These are phyloP conservation scores for Vanrija sp. DNA, from an alignment of 1,284 basidiomycete species.

Conservation along the genomic window DNA sequence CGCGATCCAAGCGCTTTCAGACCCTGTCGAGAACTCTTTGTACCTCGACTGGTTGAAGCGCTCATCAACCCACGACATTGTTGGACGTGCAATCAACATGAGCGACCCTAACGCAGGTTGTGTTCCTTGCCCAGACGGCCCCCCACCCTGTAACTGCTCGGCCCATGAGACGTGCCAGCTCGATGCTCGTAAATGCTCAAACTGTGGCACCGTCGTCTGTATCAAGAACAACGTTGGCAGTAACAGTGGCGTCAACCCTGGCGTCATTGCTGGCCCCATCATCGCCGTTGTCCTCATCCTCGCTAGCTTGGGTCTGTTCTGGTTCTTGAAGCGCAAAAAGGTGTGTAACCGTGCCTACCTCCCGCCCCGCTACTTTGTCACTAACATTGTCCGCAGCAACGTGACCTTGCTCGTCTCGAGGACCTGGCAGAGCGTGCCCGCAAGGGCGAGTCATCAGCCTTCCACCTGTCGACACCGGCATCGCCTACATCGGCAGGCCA, in stretches of 20 bases:
- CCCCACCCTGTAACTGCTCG: slow-evolving; percentile 34
- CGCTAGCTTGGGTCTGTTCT: slow-evolving; percentile 41
- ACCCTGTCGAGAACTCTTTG: too few relatives aligned
- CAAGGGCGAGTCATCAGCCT: slow-evolving; percentile 45
- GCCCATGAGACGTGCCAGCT: slow-evolving; percentile 38
- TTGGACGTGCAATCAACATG: too few relatives aligned
- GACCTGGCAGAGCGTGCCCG: slow-evolving; percentile 43
- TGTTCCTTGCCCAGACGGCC: too few relatives aligned
- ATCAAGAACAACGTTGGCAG: neutral
- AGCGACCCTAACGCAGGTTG: too few relatives aligned
- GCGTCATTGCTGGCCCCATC: slow-evolving; percentile 48
- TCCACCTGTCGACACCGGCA: slow-evolving; percentile 35
- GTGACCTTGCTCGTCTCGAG: slow-evolving; percentile 44
- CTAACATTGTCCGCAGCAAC: slow-evolving; percentile 25
- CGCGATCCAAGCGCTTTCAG: too few relatives aligned
- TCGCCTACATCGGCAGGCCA: slow-evolving; percentile 30
- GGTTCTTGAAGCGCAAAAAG: slow-evolving; percentile 47
- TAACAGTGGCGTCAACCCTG: slow-evolving; percentile 34
- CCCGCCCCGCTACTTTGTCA: neutral
- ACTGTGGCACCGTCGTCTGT: slow-evolving; percentile 28
- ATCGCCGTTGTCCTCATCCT: slow-evolving; percentile 44
- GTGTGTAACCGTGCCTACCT: slow-evolving; percentile 22
- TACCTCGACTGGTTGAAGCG: slow-evolving; percentile 31
- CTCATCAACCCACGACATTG: slow-evolving; percentile 17
- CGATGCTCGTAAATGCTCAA: slow-evolving; percentile 42